Conservation (phyloP, 2,329 filamentous ascomycete species). For the Monosporascus sp. region DNA sequence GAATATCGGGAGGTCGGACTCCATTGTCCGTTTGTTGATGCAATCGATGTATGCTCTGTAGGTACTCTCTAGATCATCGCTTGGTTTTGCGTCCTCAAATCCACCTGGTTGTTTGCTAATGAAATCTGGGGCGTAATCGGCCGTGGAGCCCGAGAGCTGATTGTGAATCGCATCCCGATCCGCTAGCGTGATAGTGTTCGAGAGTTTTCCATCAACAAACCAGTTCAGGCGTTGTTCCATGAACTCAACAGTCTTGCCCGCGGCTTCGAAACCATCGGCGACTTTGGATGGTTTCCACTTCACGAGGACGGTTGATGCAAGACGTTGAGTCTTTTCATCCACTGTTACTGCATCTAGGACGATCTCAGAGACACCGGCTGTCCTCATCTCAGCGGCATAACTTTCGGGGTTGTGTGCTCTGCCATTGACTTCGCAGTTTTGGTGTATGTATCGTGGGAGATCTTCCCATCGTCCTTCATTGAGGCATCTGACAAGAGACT, state of each 20-base stretch:
- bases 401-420: conserved; percentile 7
- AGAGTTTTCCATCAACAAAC: conserved; percentile 13
- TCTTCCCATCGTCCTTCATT: conserved; percentile 15
- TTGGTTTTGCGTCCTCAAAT: conserved; percentile 4
- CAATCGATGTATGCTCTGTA: conserved; percentile 26
- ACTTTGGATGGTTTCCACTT: conserved; percentile 1
- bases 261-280: not conserved
- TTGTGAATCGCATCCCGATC: conserved; percentile 12
- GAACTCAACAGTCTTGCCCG: conserved; percentile 3
- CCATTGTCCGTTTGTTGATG: conserved; percentile 26
- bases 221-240: conserved; percentile 12
- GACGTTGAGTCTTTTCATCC: conserved; percentile 9
- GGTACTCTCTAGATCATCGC: conserved; percentile 10
- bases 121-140: conserved; percentile 6
- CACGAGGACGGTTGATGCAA: conserved; percentile 8
- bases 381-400: conserved; percentile 8
- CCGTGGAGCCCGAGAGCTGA: conserved; percentile 6
- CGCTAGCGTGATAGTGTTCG: conserved; percentile 6
- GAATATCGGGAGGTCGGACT: conserved; percentile 17
- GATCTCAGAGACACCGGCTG: conserved; percentile 7
- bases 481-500: conserved; percentile 12
- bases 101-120: conserved; percentile 6
- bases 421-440: conserved; percentile 8
- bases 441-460: conserved; percentile 10
- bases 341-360: conserved; percentile 13